phyloP scores from a whole-genome alignment of 345 rosid species.

The Anastatica hierochuntica region DNA sequence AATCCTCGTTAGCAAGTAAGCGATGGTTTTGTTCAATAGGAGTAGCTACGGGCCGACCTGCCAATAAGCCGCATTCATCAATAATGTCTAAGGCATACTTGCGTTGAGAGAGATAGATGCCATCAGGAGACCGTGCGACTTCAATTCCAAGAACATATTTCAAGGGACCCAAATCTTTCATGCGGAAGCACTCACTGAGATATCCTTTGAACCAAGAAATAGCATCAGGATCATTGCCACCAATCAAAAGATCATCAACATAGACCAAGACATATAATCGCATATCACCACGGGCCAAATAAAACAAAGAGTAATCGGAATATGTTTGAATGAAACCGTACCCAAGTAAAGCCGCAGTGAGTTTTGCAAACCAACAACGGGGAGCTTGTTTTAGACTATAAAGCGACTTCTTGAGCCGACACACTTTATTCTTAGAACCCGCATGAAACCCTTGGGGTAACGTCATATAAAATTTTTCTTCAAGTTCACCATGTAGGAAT shows the following conservation, averaged over 20 bases:
- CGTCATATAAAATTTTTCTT: too few relatives aligned
- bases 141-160: not conserved
- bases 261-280: not conserved
- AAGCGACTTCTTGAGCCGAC: too few relatives aligned
- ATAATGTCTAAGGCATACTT: not conserved
- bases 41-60: not conserved
- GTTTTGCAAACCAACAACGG: not conserved
- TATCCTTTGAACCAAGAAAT: not conserved
- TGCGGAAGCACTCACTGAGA: not conserved
- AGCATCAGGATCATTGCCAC: not conserved
- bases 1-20: not conserved
- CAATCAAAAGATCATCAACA: not conserved
- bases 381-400: not conserved
- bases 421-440: too few relatives aligned
- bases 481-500: too few relatives aligned
- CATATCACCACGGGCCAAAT: not conserved
- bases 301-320: not conserved
- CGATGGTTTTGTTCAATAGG: not conserved
- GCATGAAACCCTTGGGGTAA: too few relatives aligned
- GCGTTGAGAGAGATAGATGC: not conserved
- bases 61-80: not conserved
- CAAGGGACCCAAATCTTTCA: not conserved
- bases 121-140: not conserved
- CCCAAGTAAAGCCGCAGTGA: not conserved
- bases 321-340: not conserved